These are phyloP conservation scores for Dactylellina leptospora DNA, from an alignment of 2,329 filamentous ascomycete species.

Conservation along the genomic window DNA sequence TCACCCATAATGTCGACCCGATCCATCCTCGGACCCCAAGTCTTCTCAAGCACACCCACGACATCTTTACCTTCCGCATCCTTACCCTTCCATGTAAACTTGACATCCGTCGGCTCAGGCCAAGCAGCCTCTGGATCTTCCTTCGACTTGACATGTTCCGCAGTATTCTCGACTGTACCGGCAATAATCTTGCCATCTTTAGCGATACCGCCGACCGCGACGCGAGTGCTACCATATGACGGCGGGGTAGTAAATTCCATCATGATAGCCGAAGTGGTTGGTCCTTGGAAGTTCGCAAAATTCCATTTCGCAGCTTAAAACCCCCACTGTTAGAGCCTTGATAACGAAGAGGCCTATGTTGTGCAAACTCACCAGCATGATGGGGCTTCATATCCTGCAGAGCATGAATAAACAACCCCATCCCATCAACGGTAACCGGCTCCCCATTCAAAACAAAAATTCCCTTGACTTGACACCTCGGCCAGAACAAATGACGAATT, in stretches of 20 bases:
- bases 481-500: slow-evolving; percentile 96
- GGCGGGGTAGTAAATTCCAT: slow-evolving; percentile 97
- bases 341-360: neutral
- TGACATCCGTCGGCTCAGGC: slow-evolving; percentile 81
- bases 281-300: slow-evolving; percentile 89
- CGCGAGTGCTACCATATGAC: slow-evolving; percentile 85
- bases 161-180: slow-evolving; percentile 69
- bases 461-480: slow-evolving; percentile 81
- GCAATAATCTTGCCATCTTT: slow-evolving; percentile 81
- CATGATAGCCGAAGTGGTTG: slow-evolving; percentile 83
- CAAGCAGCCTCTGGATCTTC: slow-evolving; percentile 82
- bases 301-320: slow-evolving; percentile 80
- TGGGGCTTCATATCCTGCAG: slow-evolving; percentile 99
- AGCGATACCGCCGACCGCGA: slow-evolving; percentile 82
- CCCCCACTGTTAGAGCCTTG: neutral
- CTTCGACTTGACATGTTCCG: slow-evolving; percentile 74
- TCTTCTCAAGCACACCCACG: slow-evolving; percentile 73
- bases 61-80: slow-evolving; percentile 80
- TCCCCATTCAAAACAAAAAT: slow-evolving; percentile 75
- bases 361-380: slow-evolving; percentile 73
- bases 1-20: slow-evolving; percentile 96
- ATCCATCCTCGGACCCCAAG: slow-evolving; percentile 76
- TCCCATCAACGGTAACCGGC: slow-evolving; percentile 81
- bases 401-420: slow-evolving; percentile 81
- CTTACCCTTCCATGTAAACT: slow-evolving; percentile 73